These are phyloP conservation scores for Coemansia sp. DNA, from an alignment of 192 early-diverging fungal species.

Conservation along the genomic window DNA sequence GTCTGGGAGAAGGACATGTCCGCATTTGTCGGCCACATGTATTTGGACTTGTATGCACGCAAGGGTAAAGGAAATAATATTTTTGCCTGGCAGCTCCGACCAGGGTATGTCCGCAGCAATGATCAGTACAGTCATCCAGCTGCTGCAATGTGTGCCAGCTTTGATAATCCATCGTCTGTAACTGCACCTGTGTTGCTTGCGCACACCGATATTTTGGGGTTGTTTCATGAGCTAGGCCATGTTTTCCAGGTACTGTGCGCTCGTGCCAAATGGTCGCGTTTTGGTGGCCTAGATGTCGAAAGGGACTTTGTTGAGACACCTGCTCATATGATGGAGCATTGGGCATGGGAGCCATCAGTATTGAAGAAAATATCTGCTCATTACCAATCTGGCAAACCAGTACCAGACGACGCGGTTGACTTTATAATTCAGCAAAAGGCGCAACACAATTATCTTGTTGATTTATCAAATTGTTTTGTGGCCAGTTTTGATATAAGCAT, in stretches of 20 bases:
- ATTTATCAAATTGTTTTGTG: not conserved
- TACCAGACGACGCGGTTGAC: not conserved
- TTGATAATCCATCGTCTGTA: not conserved
- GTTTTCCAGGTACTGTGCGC: not conserved
- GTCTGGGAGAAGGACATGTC: not conserved
- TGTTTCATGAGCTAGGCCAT: slow-evolving; percentile 2
- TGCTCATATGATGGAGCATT: not conserved
- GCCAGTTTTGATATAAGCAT: not conserved
- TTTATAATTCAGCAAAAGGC: not conserved
- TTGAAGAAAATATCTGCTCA: not conserved
- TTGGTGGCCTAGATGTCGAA: not conserved
- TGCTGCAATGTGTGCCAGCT: not conserved
- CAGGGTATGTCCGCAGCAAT: not conserved
- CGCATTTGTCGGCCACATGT: not conserved
- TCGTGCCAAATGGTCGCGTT: not conserved
- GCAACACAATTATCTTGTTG: not conserved
- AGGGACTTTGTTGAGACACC: slow-evolving; percentile 1
- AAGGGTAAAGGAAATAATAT: not conserved
- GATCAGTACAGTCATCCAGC: not conserved
- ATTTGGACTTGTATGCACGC: not conserved
- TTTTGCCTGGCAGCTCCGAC: not conserved
- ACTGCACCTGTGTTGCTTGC: not conserved
- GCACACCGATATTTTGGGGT: not conserved
- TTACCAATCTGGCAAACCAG: not conserved
- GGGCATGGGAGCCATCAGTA: not conserved